Evolutionary conservation across 148 eudicot species (phyloP).

Genomic region (Amaranthus hypochondriacus): DNA sequence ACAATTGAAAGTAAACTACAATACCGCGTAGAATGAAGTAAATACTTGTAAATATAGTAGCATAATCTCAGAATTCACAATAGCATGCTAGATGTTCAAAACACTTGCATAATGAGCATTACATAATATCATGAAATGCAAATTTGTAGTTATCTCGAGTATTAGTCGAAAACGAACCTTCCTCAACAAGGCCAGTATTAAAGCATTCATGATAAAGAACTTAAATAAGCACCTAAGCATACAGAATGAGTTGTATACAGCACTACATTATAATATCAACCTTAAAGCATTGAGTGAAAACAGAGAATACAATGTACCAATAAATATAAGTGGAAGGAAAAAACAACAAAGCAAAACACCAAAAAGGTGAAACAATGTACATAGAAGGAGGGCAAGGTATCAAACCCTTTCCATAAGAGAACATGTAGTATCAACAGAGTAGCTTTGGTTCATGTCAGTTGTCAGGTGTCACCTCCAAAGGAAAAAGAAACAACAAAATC

Average conservation of each 20-base stretch:
- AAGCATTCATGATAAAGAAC: not conserved
- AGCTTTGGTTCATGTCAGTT: constrained; percentile 18
- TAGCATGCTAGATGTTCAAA: too few relatives aligned
- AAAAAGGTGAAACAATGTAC: constrained; percentile 3
- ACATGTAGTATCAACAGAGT: constrained; percentile 27
- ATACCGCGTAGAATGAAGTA: not conserved
- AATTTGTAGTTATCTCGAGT: not conserved
- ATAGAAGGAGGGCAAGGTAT: constrained; percentile 21
- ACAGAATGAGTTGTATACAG: not conserved
- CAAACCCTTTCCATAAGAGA: constrained; percentile 29
- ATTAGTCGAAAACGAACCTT: not conserved
- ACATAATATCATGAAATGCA: not conserved
- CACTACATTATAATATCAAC: not conserved
- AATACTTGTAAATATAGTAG: too few relatives aligned
- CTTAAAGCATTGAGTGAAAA: not conserved
- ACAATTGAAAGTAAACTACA: not conserved
- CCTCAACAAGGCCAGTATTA: not conserved
- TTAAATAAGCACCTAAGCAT: not conserved
- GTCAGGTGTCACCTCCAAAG: not conserved
- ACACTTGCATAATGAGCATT: too few relatives aligned
- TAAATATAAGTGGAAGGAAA: constrained; percentile 9
- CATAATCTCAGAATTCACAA: too few relatives aligned
- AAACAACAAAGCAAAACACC: constrained; percentile 11
- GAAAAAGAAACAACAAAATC: too few relatives aligned
- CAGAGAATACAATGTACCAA: constrained; percentile 5